These are phyloP conservation scores for Nothophaeocryptopus gaeumannii DNA, from an alignment of 2,329 filamentous ascomycete species.

Conservation along the genomic window DNA sequence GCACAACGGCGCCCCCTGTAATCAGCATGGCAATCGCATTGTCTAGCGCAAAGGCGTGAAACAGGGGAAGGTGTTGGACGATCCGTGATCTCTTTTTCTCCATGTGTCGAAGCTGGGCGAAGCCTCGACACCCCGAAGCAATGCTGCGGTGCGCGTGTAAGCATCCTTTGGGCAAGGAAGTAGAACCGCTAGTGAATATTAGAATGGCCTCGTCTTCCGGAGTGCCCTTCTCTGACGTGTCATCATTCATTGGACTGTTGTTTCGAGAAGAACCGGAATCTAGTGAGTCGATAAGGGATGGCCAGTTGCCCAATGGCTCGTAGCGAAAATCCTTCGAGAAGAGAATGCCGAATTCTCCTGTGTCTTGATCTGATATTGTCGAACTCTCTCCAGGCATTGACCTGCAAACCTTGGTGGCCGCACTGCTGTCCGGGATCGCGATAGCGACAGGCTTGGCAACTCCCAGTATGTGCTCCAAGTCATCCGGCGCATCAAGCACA, in stretches of 20 bases:
- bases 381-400: no score
- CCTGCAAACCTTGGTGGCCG: no score
- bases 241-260: no score
- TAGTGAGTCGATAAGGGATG: no score
- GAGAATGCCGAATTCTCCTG: no score
- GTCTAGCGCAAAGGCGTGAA: neutral
- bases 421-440: no score
- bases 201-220: neutral
- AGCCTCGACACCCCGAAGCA: neutral
- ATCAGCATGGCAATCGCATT: neutral
- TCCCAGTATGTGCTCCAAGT: neutral
- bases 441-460: neutral
- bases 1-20: neutral
- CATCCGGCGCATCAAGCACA: neutral
- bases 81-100: neutral
- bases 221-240: neutral
- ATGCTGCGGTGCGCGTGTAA: neutral
- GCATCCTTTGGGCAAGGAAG: neutral
- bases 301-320: no score
- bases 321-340: no score
- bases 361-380: no score
- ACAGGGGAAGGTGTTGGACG: neutral
- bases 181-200: neutral
- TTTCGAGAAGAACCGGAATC: no score
- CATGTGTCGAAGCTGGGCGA: neutral